Evolutionary conservation across 495 filamentous ascomycete species (phyloP), one percentile per base, ranked within the genome.

Genomic region (Aspergillus leporis): DNA sequence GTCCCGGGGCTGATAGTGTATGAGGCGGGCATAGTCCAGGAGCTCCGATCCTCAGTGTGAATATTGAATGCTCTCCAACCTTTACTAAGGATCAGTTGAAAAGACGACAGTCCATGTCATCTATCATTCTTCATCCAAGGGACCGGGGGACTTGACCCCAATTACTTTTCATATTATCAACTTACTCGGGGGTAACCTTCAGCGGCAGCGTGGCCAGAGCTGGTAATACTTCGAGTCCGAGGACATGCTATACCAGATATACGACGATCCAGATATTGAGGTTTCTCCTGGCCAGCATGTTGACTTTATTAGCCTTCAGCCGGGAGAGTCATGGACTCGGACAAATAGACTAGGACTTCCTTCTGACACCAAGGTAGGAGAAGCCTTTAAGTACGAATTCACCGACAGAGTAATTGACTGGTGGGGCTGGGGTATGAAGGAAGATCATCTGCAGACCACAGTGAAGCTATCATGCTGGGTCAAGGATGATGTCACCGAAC

Each of bases 261-360:
- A 13, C 25, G 49, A 51, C 16, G 49, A 51, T 31, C 49, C 49
- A 3, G 49, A 51, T 51, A 51, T 51, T 1, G 25, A 51, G 9
- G 28, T 51, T 25, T 51, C 49, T 23, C 49, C 49, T 0, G 49
- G 49, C 4, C 28, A 10, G 1, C 23, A 51, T 51, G 28, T 12
- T 23, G 6, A 18, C 23, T 51, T 51, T 31, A 10, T 25, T 25
- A 2, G 49, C 16, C 49, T 51, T 12, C 28, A 10, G 16, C 49
- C 49, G 31, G 49, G 49, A 34, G 49, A 51, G 19, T 32, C 49
- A 12, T 51, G 49, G 49, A n/a, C 49, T 25, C 22, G 18, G 30
- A 32, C 30, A 4, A 5, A 4, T 32, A 4, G 30, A 32, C 9
- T 32, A 5, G 5, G 5, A 32, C 9, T 32, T 4, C 30, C 9